Conservation (phyloP, 306 rosid species). For the Fragaria nilgerrensis region DNA sequence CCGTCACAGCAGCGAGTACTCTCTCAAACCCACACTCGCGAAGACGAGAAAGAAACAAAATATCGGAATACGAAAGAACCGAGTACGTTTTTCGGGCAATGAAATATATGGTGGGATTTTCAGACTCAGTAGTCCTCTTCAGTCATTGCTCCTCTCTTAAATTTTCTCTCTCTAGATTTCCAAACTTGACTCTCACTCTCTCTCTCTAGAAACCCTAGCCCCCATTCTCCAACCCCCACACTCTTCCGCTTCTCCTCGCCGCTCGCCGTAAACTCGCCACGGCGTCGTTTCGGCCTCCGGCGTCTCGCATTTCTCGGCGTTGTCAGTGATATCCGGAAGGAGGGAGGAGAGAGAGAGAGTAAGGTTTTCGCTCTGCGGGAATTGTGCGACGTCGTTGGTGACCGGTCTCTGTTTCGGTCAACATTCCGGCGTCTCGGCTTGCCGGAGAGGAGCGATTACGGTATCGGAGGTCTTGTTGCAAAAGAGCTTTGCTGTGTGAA, state of each 20-base stretch:
- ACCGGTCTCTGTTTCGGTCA: neutral
- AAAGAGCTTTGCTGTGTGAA: neutral
- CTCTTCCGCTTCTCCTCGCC: neutral
- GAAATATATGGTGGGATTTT: neutral
- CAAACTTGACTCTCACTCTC: neutral
- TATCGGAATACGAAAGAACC: too few species aligned
- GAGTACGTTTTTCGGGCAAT: neutral
- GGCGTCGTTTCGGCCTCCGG: neutral
- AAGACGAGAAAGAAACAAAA: too few species aligned
- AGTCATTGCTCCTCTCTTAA: neutral
- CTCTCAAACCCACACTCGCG: too few species aligned
- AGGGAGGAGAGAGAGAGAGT: neutral
- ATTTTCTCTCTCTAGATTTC: neutral
- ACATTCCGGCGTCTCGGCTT: neutral
- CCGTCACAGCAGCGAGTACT: too few species aligned
- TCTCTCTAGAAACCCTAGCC: conserved; percentile 10
- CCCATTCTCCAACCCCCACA: neutral
- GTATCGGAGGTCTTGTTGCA: neutral
- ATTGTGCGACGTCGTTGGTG: neutral
- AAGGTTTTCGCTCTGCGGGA: neutral
- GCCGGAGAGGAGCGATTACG: neutral
- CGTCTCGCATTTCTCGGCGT: neutral
- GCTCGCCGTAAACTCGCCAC: too few species aligned
- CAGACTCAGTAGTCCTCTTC: neutral
- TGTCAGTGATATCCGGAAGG: neutral